A percentile compares a stretch with the other conserved stretches of the same genome.
Evolutionary conservation across 2,329 filamentous ascomycete genomes (phyloP).

Genomic region (Fusarium beomiforme): DNA sequence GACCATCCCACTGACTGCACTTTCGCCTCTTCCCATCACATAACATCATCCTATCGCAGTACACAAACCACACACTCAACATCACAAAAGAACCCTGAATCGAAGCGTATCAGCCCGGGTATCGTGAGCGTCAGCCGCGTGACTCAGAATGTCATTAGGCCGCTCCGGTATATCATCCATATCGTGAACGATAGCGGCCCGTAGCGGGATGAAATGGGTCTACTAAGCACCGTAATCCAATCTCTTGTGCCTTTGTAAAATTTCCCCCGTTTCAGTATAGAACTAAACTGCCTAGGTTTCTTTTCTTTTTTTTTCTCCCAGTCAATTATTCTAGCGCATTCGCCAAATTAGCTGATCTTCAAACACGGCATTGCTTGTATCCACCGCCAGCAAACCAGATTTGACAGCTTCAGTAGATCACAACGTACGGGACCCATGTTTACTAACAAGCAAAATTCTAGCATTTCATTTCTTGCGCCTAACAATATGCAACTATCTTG

Average conservation of each 20-base stretch:
- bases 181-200: neutral
- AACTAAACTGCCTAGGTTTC: neutral
- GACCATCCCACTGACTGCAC: neutral
- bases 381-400: neutral
- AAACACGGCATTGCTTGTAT: neutral
- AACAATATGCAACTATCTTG: slow-evolving; percentile 38
- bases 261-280: neutral
- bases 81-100: neutral
- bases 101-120: neutral
- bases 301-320: neutral
- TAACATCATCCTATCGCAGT: neutral
- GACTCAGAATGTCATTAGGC: neutral
- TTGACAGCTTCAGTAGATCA: neutral
- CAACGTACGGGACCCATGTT: neutral
- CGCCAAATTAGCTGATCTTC: neutral
- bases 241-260: neutral
- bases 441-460: slow-evolving; percentile 14
- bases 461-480: slow-evolving; percentile 38
- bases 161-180: neutral
- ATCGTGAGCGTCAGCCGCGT: neutral
- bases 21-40: neutral
- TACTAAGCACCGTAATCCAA: neutral
- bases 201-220: slow-evolving; percentile 8
- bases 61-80: neutral
- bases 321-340: neutral